Conservation (phyloP, 768 basidiomycete genomes). For the Boletus sp. region DNA sequence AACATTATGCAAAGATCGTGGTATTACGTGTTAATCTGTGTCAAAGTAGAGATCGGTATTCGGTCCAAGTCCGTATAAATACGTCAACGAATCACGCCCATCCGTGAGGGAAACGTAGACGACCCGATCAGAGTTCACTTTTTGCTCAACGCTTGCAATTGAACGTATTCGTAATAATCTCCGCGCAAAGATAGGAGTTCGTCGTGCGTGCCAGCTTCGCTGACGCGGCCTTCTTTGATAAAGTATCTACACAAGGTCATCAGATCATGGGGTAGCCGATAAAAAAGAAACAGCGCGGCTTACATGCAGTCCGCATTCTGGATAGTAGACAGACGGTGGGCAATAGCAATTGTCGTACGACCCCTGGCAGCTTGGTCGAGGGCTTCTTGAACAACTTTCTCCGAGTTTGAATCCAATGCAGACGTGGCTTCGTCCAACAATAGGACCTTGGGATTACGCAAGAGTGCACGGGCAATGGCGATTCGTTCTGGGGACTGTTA, state of each 20-base stretch:
- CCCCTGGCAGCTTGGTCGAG: constrained; percentile 91
- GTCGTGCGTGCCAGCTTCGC: constrained; percentile 58
- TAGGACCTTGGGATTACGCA: constrained; percentile 89
- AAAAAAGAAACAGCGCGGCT: constrained; percentile 25
- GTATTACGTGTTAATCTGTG: too few species aligned
- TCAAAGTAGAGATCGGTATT: too few species aligned
- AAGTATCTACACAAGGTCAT: constrained; percentile 62
- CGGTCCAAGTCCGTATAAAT: too few species aligned
- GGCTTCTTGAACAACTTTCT: constrained; percentile 93
- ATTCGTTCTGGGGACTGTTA: constrained; percentile 46
- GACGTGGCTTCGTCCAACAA: constrained; percentile 89
- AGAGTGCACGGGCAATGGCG: constrained; percentile 86
- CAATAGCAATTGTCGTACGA: constrained; percentile 94
- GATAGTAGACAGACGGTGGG: constrained; percentile 90
- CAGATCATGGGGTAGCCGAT: not conserved
- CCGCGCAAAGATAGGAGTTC: too few species aligned
- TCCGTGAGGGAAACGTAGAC: too few species aligned
- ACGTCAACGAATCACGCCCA: too few species aligned
- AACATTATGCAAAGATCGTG: too few species aligned
- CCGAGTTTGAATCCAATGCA: constrained; percentile 86
- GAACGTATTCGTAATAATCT: too few species aligned
- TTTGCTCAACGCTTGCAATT: too few species aligned
- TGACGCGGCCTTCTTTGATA: constrained; percentile 82
- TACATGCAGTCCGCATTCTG: constrained; percentile 90
- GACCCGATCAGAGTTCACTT: too few species aligned